Evolutionary conservation across 2,329 filamentous ascomycete species (phyloP), one percentile per base, ranked within the genome.

Genomic region (Trichoderma gracile): DNA sequence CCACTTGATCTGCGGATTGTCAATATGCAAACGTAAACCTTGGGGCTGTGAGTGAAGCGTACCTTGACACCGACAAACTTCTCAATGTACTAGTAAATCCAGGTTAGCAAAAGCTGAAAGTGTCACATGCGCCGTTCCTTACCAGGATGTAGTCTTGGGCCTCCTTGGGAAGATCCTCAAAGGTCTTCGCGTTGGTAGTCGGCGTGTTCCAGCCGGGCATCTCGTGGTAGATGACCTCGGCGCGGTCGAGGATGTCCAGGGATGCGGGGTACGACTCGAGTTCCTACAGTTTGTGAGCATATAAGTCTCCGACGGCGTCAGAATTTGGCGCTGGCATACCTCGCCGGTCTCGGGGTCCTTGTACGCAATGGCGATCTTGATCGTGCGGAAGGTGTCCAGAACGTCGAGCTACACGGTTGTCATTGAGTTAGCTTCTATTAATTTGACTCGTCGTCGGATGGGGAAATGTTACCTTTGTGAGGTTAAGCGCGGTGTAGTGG

Each of bases 281-380:
- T 19, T 59, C 49, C 56, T 59, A 33, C 45, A 42, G 27, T 40
- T 5, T 1, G 0, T 59, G 15, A 59, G 30, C 30, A 12, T 6
- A 5, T 4, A 27, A 27, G 25, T 58, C 12, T 21, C 50, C 12
- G 14, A 38, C 33, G 46, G 56, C 10, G 33, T 52, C 38, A 55
- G 54, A 19, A 15, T 33, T 10, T 10, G 30, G 17, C 7, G 25
- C 15, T 27, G 46, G 25, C 72, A 68, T 45, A 71, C 69, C 65
- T 74, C 67, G 66, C 72, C 72, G 64, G 67, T 67, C 23, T 64
- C 63, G 9, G 75, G 69, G 53, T 71, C 74, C 70, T 81, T 82
- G 78, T 96, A 96, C 2, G 85, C 87, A 15, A 89, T 85, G 19
- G 89, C 90, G 57, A 91, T 81, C 75, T 93, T 90, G 77, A 96